These are phyloP conservation scores for Fusarium beomiforme DNA, from an alignment of 2,329 filamentous ascomycete genomes.

Conservation along the genomic window DNA sequence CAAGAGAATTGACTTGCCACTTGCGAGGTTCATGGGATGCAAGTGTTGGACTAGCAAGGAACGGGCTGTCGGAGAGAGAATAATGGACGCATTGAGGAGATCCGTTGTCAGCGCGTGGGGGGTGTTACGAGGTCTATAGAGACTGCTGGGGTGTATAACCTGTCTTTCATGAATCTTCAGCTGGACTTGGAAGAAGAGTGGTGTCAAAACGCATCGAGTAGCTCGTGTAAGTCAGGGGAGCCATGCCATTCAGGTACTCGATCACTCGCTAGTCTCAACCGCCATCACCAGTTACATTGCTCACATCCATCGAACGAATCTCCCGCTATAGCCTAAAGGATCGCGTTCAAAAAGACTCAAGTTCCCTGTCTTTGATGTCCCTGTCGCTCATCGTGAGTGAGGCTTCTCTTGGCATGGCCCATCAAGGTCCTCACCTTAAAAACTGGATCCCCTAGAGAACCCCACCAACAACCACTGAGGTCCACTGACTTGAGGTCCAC, in stretches of 20 bases:
- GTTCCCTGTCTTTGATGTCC: not conserved
- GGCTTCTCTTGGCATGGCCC: conserved; percentile 32
- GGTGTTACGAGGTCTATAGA: not conserved
- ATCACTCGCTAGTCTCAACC: fast-evolving
- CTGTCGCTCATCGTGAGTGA: conserved; percentile 12
- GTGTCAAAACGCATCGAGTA: not conserved
- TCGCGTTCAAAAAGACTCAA: not conserved
- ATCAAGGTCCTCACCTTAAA: conserved; percentile 43
- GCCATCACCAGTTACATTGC: not conserved
- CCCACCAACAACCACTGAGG: conserved; percentile 2
- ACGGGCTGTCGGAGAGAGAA: not conserved
- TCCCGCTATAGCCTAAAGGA: not conserved
- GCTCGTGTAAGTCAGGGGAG: not conserved
- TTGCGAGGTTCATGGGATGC: not conserved
- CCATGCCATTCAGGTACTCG: not conserved
- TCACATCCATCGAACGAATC: not conserved
- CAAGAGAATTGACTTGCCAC: conserved; percentile 9
- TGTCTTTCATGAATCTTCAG: not conserved
- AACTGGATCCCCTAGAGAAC: conserved; percentile 4
- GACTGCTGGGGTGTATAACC: not conserved
- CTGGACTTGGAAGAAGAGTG: not conserved
- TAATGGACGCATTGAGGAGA: not conserved
- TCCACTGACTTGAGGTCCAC: too few relatives aligned
- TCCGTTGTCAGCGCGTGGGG: conserved; percentile 11
- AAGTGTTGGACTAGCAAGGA: not conserved